Base-by-base conservation (phyloP, 2,329 filamentous ascomycete genomes). In the Calonectria multiphialidica region DNA sequence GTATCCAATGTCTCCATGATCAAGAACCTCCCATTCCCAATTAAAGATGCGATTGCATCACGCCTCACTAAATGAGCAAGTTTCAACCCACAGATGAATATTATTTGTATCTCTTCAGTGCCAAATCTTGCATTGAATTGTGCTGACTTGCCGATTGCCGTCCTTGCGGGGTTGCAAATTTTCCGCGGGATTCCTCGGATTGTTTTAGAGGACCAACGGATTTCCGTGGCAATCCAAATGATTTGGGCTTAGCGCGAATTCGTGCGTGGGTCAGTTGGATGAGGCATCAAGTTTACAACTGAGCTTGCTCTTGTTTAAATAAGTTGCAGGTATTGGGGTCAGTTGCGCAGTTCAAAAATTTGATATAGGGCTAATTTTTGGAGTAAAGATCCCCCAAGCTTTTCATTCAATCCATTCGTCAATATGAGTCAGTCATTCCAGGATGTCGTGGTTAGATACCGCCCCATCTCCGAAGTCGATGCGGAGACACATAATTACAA, bases 161-260 rank as follows among this genome's bases (percentile, higher is more conserved):
- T 44, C 30, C 18, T 28, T 55, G 50, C 30, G 50, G 50, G 50
- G 50, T 33, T 35, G 28, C 10, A n/a, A n/a, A 12, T 55, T 55
- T 44, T 55, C 50, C 50, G 50, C 50, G 50, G 50, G 16, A 55
- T 55, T 55, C 50, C 50, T 55, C 50, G 50, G 50, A 33, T 35
- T 55, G 4, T 55, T 18, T 18, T 21, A 3, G 5, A 21, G 13
- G 28, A 12, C 28, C 16, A 18, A 55, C 50, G 50, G 50, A 8
- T 55, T 55, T 55, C 50, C 50, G 50, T 55, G 40, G 40, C 18
- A 55, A 55, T 12, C 16, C 13, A 55, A 35, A n/a, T 23, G 18
- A 25, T 55, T 55, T 55, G 10, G 50, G 50, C 30, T 55, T 55
- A 55, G 50, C 10, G 30, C 18, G 2, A n/a, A 53, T 3, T 21